These are phyloP conservation scores for Suaeda aralocaspica DNA, from an alignment of 148 eudicot species.

Conservation along the genomic window DNA sequence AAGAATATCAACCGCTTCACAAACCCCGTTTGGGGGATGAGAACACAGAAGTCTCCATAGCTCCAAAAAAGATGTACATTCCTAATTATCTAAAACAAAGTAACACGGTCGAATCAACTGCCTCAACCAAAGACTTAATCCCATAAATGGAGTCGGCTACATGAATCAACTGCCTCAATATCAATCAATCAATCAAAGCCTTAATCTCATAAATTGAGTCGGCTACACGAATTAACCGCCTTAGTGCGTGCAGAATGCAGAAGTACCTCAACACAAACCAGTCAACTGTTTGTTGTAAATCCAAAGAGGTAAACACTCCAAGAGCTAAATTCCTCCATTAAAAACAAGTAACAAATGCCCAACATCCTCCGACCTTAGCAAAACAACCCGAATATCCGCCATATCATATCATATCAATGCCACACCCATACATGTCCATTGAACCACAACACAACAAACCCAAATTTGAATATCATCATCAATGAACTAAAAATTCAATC, in stretches of 20 bases:
- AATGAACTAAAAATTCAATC: not conserved
- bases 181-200: too few species aligned
- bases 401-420: not conserved
- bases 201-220: too few species aligned
- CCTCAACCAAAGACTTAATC: too few species aligned
- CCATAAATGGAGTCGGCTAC: too few species aligned
- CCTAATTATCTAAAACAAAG: not conserved
- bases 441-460: not conserved
- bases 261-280: not conserved
- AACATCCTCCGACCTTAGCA: not conserved
- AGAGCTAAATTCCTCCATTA: not conserved
- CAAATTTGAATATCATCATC: not conserved
- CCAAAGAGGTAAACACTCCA: not conserved
- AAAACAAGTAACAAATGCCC: not conserved
- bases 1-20: constrained; percentile 19
- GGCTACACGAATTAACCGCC: too few species aligned
- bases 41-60: constrained; percentile 7
- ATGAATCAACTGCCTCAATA: too few species aligned
- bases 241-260: not conserved
- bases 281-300: not conserved
- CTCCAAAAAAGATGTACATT: constrained; percentile 11
- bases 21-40: constrained; percentile 1
- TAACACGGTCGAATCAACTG: not conserved
- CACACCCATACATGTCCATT: not conserved
- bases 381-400: not conserved